Evolutionary conservation across 208 protist genomes (phyloP).

Genomic region (Crithidia mellificae): DNA sequence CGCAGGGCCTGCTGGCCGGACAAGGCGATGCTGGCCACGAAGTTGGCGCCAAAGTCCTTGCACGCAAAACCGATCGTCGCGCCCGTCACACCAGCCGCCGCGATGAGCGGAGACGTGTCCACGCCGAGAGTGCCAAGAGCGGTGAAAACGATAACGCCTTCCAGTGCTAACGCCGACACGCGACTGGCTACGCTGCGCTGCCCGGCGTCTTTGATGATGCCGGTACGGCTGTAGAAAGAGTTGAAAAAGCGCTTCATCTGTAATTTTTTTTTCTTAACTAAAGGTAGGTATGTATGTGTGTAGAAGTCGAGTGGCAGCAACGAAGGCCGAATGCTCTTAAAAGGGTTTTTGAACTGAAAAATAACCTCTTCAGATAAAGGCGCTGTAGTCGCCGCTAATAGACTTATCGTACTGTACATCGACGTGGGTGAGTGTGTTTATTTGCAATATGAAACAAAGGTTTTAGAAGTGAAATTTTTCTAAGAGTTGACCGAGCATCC

Average conservation of each 20-base stretch:
- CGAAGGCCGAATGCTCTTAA: too few relatives aligned
- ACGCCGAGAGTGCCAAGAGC: constrained; percentile 72
- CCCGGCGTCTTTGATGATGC: constrained; percentile 66
- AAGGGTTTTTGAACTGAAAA: too few relatives aligned
- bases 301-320: too few relatives aligned
- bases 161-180: constrained; percentile 55
- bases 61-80: constrained; percentile 85
- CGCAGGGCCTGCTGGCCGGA: constrained; percentile 61
- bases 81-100: constrained; percentile 77
- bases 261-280: too few relatives aligned
- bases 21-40: constrained; percentile 79
- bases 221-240: constrained; percentile 62
- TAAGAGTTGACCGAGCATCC: too few relatives aligned
- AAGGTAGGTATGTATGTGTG: too few relatives aligned
- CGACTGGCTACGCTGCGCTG: constrained; percentile 75
- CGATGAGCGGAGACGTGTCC: constrained; percentile 74
- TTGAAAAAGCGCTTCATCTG: constrained; percentile 85
- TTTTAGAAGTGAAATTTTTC: too few relatives aligned
- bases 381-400: too few relatives aligned
- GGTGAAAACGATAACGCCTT: constrained; percentile 62
- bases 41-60: constrained; percentile 84
- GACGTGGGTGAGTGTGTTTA: too few relatives aligned
- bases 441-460: too few relatives aligned
- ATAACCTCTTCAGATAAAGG: too few relatives aligned
- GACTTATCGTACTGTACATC: too few relatives aligned